These are phyloP conservation scores for Aureobasidium sp. DNA, from an alignment of 2,329 filamentous ascomycete genomes.

Conservation along the genomic window DNA sequence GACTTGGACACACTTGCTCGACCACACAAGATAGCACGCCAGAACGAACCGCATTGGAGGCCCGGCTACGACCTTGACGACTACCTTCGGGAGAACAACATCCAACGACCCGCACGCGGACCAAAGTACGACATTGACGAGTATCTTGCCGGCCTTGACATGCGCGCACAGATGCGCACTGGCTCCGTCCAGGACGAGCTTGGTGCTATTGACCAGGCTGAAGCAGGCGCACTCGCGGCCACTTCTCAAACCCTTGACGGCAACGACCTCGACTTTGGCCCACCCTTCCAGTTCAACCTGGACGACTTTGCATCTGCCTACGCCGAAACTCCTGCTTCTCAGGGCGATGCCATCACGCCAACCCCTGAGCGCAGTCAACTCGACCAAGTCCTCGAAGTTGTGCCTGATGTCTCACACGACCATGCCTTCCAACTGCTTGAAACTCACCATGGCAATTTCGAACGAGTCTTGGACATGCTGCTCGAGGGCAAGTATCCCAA, in stretches of 20 bases:
- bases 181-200: not conserved
- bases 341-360: not conserved
- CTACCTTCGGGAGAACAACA: too few relatives aligned
- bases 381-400: constrained; percentile 20
- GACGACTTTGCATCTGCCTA: not conserved
- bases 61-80: not conserved
- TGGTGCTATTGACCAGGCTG: not conserved
- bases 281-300: not conserved
- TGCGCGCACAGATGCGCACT: not conserved
- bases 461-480: constrained; percentile 22
- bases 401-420: constrained; percentile 27
- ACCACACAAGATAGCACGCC: not conserved
- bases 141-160: not conserved
- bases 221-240: not conserved
- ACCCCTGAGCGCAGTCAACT: not conserved
- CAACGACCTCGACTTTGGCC: not conserved
- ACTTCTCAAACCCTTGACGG: not conserved
- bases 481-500: constrained; percentile 19
- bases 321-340: not conserved
- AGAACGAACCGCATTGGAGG: not conserved
- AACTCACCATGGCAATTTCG: constrained; percentile 13
- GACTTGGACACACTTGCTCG: not conserved
- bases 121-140: not conserved
- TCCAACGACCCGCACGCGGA: not conserved
- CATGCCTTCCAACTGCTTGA: constrained; percentile 22